Evolutionary conservation across 148 eudicot genomes (phyloP).

Genomic region (Persicaria tinctoria): DNA sequence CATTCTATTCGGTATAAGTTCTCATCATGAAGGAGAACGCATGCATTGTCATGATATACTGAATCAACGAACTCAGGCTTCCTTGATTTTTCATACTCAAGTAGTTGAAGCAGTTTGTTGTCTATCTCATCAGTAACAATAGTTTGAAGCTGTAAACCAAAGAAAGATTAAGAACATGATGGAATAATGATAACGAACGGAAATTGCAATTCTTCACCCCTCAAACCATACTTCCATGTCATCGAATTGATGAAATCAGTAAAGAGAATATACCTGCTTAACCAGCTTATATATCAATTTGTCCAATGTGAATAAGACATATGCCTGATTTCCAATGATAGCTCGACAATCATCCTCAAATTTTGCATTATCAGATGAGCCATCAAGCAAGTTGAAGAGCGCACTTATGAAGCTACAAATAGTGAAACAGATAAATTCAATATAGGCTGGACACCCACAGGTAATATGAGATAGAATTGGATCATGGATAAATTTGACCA

Average conservation of each 20-base stretch:
- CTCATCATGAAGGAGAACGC: conserved; percentile 83
- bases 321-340: conserved; percentile 85
- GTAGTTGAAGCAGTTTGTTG: conserved; percentile 67
- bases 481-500: neutral
- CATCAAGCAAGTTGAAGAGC: conserved; percentile 81
- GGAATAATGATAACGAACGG: neutral
- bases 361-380: conserved; percentile 81
- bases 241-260: neutral
- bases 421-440: conserved; percentile 9
- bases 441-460: neutral
- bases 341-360: conserved; percentile 95
- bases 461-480: neutral
- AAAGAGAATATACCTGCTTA: conserved; percentile 57
- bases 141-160: conserved; percentile 71
- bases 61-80: conserved; percentile 57
- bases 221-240: neutral
- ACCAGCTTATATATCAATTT: conserved; percentile 88
- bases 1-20: conserved; percentile 77
- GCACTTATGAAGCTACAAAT: conserved; percentile 68
- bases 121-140: conserved; percentile 78
- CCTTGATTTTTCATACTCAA: conserved; percentile 80
- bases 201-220: neutral
- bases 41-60: conserved; percentile 82
- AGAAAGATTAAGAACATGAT: neutral
- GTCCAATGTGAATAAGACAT: conserved; percentile 86